Evolutionary conservation across 2,329 filamentous ascomycete species (phyloP).

Genomic region (Orbilia blumenaviensis): DNA sequence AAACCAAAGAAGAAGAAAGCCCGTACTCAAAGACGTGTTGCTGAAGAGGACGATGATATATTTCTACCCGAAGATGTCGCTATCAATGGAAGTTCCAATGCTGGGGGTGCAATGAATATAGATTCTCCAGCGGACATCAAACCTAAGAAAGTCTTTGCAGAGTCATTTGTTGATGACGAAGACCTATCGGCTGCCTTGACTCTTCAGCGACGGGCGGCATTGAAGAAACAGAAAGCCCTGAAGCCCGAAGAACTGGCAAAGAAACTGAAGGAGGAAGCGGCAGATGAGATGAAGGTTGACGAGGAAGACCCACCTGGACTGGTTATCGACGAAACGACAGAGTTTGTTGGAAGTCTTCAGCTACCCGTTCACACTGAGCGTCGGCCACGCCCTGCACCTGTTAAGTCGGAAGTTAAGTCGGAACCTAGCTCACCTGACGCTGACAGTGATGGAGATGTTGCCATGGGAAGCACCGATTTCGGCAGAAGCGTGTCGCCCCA

Average conservation of each 20-base stretch:
- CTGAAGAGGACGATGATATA: conserved; percentile 69
- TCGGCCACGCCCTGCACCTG: conserved; percentile 59
- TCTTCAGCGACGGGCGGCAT: conserved; percentile 78
- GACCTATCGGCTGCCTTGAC: conserved; percentile 88
- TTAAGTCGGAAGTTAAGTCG: conserved; percentile 49
- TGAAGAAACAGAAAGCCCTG: conserved; percentile 90
- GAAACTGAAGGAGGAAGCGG: conserved; percentile 76
- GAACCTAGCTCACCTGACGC: conserved; percentile 62
- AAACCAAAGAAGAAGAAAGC: conserved; percentile 83
- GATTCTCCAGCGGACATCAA: conserved; percentile 68
- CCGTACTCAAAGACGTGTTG: conserved; percentile 56
- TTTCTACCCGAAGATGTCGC: conserved; percentile 63
- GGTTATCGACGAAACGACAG: conserved; percentile 93
- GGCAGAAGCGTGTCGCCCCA: conserved; percentile 64
- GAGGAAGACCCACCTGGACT: conserved; percentile 71
- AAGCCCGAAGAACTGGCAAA: conserved; percentile 87
- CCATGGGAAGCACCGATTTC: conserved; percentile 65
- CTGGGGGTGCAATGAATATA: conserved; percentile 73
- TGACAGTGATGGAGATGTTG: conserved; percentile 64
- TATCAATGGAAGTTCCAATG: conserved; percentile 48
- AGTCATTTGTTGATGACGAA: conserved; percentile 85
- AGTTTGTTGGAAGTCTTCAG: conserved; percentile 88
- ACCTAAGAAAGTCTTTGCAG: conserved; percentile 72
- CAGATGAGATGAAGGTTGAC: conserved; percentile 67
- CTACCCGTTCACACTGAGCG: conserved; percentile 70